Evolutionary conservation across 306 rosid species (phyloP).

Genomic region (Begonia masoniana): DNA sequence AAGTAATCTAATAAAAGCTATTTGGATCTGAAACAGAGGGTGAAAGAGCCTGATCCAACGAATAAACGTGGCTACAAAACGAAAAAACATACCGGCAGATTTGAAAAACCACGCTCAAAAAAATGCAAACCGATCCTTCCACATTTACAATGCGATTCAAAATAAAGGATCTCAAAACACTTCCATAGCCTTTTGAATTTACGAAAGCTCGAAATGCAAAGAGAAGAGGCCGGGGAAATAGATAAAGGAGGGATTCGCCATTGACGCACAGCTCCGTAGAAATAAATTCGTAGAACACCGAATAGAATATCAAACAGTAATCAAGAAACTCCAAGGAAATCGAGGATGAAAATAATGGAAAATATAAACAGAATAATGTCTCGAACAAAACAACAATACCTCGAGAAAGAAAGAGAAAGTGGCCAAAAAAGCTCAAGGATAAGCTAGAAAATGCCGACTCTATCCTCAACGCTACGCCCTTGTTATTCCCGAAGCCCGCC

Average conservation of each 20-base stretch:
- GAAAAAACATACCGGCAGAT: constrained; percentile 1
- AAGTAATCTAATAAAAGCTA: neutral
- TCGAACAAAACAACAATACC: constrained; percentile 7
- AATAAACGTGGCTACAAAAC: neutral
- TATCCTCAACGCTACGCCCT: neutral
- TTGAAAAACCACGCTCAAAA: neutral
- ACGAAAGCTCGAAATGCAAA: constrained; percentile 1
- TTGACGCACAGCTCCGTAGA: constrained; percentile 23
- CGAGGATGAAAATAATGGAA: constrained; percentile 18
- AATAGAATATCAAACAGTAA: neutral
- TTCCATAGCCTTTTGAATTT: neutral
- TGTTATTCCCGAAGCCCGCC: neutral
- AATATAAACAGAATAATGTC: constrained; percentile 16
- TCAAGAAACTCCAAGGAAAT: constrained; percentile 20
- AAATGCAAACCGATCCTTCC: neutral
- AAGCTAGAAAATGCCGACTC: neutral
- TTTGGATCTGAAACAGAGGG: neutral
- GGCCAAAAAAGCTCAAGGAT: neutral
- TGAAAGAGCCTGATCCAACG: neutral
- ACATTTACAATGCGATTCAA: neutral
- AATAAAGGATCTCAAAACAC: constrained; percentile 4
- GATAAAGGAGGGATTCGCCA: too few species aligned
- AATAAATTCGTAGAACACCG: constrained; percentile 25
- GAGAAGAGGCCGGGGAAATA: constrained; percentile 19
- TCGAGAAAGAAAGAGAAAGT: constrained; percentile 6